Conservation (phyloP, 139 green algal genomes). For the Dunaliella primolecta region DNA sequence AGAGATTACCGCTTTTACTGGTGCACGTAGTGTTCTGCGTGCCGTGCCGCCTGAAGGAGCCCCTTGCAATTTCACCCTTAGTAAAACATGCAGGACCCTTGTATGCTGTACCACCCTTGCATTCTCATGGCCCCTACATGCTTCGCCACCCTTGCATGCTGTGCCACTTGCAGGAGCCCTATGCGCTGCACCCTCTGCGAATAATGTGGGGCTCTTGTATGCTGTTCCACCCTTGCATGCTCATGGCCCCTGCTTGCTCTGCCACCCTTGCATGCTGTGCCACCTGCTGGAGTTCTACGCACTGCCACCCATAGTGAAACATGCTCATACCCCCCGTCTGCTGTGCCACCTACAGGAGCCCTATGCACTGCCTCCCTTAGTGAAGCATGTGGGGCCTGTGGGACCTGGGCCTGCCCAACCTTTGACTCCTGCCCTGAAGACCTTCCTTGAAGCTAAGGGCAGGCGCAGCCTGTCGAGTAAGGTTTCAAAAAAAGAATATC, state of each 20-base stretch:
- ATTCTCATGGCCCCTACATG: background rate
- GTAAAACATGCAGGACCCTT: too few species aligned
- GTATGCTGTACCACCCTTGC: background rate
- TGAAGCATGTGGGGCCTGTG: background rate
- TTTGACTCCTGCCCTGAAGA: background rate
- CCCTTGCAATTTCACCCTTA: background rate
- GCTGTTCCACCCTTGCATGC: too few species aligned
- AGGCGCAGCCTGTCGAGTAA: background rate
- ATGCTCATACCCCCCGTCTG: too few species aligned
- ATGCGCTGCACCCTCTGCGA: too few species aligned
- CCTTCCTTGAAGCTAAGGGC: background rate
- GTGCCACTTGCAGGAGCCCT: background rate
- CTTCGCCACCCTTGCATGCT: background rate
- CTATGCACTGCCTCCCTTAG: background rate
- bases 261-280: background rate
- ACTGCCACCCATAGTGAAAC: too few species aligned
- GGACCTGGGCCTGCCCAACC: background rate
- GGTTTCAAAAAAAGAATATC: too few species aligned
- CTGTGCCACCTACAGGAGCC: background rate
- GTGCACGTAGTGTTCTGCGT: background rate
- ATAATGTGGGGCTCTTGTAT: too few species aligned
- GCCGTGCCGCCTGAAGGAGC: background rate
- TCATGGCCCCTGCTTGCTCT: background rate
- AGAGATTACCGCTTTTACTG: background rate
- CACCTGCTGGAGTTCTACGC: background rate